These are phyloP conservation scores for Suillus lakei DNA, from an alignment of 768 basidiomycete genomes.

Conservation along the genomic window DNA sequence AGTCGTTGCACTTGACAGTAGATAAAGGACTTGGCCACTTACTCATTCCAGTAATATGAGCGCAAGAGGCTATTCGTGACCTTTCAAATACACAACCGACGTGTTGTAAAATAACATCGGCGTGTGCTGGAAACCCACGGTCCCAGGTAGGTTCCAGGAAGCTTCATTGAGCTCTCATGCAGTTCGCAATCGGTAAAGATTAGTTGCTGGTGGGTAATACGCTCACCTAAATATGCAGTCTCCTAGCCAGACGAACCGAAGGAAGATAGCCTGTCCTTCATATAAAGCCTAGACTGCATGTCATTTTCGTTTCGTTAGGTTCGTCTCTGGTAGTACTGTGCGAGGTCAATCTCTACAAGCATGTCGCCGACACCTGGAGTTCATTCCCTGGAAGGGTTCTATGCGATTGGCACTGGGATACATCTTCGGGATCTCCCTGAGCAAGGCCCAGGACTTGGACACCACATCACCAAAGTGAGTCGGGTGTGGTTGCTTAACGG, in stretches of 20 bases:
- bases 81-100: background rate
- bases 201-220: too few relatives aligned
- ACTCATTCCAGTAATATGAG: background rate
- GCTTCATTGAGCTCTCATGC: background rate
- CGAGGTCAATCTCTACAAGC: background rate
- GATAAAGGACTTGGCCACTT: too few relatives aligned
- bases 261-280: background rate
- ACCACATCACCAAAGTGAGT: conserved; percentile 27
- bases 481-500: background rate
- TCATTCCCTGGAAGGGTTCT: background rate
- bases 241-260: background rate
- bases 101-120: background rate
- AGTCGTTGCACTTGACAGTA: background rate
- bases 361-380: background rate
- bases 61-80: background rate
- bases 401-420: background rate
- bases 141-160: background rate
- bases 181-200: background rate
- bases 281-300: background rate
- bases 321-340: background rate
- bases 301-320: background rate
- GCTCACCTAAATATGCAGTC: background rate
- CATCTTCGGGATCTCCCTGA: background rate
- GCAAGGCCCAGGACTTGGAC: background rate
- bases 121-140: background rate